A percentile compares a stretch with the other conserved stretches of the same genome.
These are phyloP conservation scores for Helicocarpus griseus DNA, from an alignment of 2,329 filamentous ascomycete genomes.

Conservation along the genomic window DNA sequence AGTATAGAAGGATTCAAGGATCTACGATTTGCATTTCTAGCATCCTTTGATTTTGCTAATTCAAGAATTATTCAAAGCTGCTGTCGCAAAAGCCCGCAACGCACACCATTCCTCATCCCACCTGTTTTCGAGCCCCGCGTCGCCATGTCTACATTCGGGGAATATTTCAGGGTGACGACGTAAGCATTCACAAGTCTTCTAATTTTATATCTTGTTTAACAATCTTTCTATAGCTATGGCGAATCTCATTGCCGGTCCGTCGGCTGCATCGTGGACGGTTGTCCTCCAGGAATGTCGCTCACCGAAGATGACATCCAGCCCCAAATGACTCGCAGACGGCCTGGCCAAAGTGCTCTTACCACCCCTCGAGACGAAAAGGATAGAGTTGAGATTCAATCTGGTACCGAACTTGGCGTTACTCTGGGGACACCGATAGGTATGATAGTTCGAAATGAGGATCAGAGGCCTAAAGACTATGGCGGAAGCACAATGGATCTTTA, in stretches of 20 bases:
- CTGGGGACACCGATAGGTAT: conserved; percentile 85
- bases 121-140: not conserved
- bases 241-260: conserved; percentile 89
- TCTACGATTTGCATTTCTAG: not conserved
- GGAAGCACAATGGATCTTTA: conserved; percentile 82
- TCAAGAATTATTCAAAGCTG: not conserved
- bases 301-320: conserved; percentile 84
- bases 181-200: conserved; percentile 29
- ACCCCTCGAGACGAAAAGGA: conserved; percentile 93
- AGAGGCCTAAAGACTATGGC: conserved; percentile 85
- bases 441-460: conserved; percentile 83
- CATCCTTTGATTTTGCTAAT: not conserved
- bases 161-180: conserved; percentile 67
- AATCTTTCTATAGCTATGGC: conserved; percentile 50
- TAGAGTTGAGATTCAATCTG: conserved; percentile 81
- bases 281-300: conserved; percentile 77
- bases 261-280: conserved; percentile 72
- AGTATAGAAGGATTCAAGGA: not conserved
- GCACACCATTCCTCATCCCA: not conserved
- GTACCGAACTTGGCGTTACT: conserved; percentile 80
- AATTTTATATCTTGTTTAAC: conserved; percentile 15
- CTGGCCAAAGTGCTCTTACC: conserved; percentile 80
- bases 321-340: conserved; percentile 81
- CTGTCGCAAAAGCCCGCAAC: not conserved
- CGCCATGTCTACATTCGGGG: conserved; percentile 72